Evolutionary conservation across 2,329 filamentous ascomycete species (phyloP).

Genomic region (Colletotrichum noveboracense): DNA sequence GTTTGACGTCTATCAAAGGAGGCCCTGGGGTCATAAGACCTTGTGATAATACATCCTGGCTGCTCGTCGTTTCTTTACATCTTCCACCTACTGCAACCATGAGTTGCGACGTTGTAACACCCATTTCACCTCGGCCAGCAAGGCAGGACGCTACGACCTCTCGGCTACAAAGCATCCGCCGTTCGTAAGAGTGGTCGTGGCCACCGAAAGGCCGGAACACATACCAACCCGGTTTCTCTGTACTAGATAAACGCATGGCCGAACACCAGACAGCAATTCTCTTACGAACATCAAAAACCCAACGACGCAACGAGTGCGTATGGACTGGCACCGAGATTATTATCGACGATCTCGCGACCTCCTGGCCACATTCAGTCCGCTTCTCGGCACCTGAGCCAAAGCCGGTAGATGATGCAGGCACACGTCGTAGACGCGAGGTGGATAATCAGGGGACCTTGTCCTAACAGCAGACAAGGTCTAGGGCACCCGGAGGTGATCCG

Average conservation of each 20-base stretch:
- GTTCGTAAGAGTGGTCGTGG: neutral
- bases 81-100: neutral
- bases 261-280: neutral
- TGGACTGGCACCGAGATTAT: neutral
- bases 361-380: neutral
- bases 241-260: neutral
- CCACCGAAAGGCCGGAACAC: neutral
- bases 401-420: neutral
- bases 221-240: neutral
- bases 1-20: neutral
- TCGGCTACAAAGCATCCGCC: too few species aligned
- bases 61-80: neutral
- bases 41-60: neutral
- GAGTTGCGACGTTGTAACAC: neutral
- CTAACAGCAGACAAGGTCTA: neutral
- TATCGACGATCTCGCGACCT: neutral
- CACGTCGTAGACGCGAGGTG: neutral
- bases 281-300: neutral
- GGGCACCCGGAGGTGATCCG: neutral
- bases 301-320: neutral
- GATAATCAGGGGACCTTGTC: neutral
- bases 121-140: neutral
- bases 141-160: neutral
- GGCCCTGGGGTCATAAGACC: neutral
- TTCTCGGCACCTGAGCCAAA: neutral